phyloP scores from a whole-genome alignment of 2,329 filamentous ascomycete genomes.

The Colletotrichum kahawae region DNA sequence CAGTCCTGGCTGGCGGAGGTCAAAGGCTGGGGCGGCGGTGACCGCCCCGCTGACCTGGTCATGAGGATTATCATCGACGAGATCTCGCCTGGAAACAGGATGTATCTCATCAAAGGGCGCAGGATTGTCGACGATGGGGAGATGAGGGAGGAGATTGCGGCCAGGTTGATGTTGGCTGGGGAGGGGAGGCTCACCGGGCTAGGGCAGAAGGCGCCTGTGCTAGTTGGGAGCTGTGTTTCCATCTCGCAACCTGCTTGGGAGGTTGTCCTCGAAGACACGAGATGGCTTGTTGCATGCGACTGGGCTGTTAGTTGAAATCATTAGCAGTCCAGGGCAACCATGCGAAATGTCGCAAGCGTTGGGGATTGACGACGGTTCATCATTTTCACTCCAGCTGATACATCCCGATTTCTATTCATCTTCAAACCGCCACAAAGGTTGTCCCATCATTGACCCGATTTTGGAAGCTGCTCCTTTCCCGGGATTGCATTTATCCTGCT shows the following conservation, averaged over 20 bases:
- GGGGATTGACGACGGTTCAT: too few relatives aligned
- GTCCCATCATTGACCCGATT: too few relatives aligned
- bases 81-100: slow-evolving; percentile 33
- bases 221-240: slow-evolving; percentile 34
- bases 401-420: too few relatives aligned
- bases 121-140: slow-evolving; percentile 13
- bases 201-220: slow-evolving; percentile 31
- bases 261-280: slow-evolving; percentile 33
- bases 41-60: slow-evolving; percentile 13
- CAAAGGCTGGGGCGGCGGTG: slow-evolving; percentile 33
- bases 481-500: too few relatives aligned
- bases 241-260: slow-evolving; percentile 44
- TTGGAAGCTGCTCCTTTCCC: too few relatives aligned
- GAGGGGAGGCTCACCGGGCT: slow-evolving; percentile 42
- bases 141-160: background rate
- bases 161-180: slow-evolving; percentile 40
- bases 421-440: too few relatives aligned
- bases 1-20: slow-evolving; percentile 47
- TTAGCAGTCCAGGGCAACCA: too few relatives aligned
- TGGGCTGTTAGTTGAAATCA: slow-evolving; percentile 27
- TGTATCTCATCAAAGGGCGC: slow-evolving; percentile 36
- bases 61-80: slow-evolving; percentile 34
- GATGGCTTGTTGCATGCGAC: slow-evolving; percentile 44
- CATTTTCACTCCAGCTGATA: too few relatives aligned
- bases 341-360: too few relatives aligned